Percentiles rank a stretch among this genome's conserved stretches.
These are phyloP conservation scores for Bondarzewia mesenterica DNA, from an alignment of 1,284 basidiomycete genomes.

Conservation along the genomic window DNA sequence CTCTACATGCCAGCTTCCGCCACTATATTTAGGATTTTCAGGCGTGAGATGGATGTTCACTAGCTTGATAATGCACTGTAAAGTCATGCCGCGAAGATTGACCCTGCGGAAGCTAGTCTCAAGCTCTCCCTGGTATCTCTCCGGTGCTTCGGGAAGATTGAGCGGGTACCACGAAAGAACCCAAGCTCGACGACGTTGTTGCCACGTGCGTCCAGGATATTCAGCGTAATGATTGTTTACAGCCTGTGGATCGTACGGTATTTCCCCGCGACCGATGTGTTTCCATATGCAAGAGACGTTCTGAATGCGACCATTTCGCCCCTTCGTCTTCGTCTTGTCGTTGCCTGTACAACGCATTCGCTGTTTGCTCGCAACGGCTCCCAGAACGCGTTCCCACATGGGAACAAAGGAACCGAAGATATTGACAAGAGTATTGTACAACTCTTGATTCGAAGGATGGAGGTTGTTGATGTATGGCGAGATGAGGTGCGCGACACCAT, in stretches of 20 bases:
- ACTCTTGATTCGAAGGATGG: conserved; percentile 19
- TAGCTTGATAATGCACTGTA: conserved; percentile 45
- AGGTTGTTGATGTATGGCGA: conserved; percentile 23
- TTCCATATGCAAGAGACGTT: neutral
- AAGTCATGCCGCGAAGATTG: conserved; percentile 14
- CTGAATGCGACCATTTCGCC: neutral
- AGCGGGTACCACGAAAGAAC: neutral
- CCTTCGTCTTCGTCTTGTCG: neutral
- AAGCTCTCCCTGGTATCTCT: neutral
- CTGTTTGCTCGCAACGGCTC: neutral
- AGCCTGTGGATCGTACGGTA: neutral
- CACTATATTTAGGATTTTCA: conserved; percentile 25
- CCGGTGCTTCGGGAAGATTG: neutral
- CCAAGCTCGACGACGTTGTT: neutral
- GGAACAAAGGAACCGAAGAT: conserved; percentile 15
- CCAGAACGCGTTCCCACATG: neutral
- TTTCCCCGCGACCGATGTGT: neutral
- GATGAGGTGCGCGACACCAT: neutral
- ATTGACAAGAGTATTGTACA: conserved; percentile 24
- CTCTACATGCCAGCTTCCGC: conserved; percentile 29
- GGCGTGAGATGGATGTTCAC: conserved; percentile 40
- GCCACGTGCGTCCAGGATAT: too few species aligned
- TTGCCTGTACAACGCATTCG: neutral
- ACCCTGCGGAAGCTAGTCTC: neutral
- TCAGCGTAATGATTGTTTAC: neutral